These are phyloP conservation scores for Nannochloropsis oceanica DNA, from an alignment of 108 stramenopile species.

Conservation along the genomic window DNA sequence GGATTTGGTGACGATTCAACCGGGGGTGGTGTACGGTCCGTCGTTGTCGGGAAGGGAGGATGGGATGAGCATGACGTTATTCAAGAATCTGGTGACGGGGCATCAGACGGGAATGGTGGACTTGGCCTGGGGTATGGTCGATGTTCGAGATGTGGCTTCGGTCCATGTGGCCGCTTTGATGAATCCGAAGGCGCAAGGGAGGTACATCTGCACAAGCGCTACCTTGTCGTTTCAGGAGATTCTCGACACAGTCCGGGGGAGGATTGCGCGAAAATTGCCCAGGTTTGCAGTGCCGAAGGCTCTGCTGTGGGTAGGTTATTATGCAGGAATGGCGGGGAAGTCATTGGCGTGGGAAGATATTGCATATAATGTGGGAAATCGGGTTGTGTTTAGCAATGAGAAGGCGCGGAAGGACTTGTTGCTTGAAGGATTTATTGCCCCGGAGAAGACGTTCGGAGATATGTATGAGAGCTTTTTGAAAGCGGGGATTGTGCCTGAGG, in stretches of 20 bases:
- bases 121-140: neutral
- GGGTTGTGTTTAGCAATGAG: neutral
- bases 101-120: conserved; percentile 5
- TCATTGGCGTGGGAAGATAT: neutral
- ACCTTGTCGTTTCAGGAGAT: neutral
- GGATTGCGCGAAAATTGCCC: neutral
- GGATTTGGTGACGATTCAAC: conserved; percentile 13
- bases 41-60: neutral
- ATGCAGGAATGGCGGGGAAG: neutral
- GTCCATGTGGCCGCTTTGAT: neutral
- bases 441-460: neutral
- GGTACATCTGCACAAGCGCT: neutral
- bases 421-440: neutral
- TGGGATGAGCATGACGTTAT: neutral
- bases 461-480: neutral
- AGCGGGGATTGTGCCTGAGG: neutral
- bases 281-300: neutral
- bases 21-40: conserved; percentile 13
- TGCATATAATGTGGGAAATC: neutral
- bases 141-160: conserved; percentile 12
- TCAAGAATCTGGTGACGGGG: neutral
- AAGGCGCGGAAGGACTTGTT: neutral
- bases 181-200: neutral
- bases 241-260: neutral
- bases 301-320: neutral